Percentiles rank a stretch among this genome's conserved stretches.
phyloP scores from a whole-genome alignment of 2,329 filamentous ascomycete genomes.

The Corinectria fuckeliana region DNA sequence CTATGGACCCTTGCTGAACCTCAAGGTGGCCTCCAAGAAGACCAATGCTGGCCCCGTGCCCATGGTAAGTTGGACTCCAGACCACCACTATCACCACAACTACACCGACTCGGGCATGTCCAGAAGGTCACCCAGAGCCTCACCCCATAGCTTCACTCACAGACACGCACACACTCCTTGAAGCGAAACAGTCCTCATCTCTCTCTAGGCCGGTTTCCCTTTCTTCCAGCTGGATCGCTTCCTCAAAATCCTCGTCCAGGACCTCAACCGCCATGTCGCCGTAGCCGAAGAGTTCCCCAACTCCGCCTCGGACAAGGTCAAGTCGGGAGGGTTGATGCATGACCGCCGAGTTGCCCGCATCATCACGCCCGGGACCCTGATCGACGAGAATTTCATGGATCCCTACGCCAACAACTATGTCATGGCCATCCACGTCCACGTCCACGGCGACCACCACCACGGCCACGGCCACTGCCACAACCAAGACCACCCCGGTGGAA shows the following conservation, averaged over 20 bases:
- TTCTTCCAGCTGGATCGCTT: conserved; percentile 92
- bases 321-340: conserved; percentile 80
- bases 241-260: conserved; percentile 90
- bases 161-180: background rate
- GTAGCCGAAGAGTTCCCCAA: conserved; percentile 93
- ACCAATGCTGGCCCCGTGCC: conserved; percentile 80
- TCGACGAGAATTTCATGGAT: conserved; percentile 97
- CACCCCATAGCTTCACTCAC: background rate
- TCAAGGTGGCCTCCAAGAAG: conserved; percentile 85
- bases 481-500: background rate
- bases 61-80: conserved; percentile 67
- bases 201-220: conserved; percentile 81
- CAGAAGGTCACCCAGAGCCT: background rate
- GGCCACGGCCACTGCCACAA: conserved; percentile 67
- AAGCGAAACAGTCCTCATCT: conserved; percentile 15
- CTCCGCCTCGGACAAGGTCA: conserved; percentile 70
- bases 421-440: conserved; percentile 73
- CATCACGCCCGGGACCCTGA: conserved; percentile 91
- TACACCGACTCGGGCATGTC: conserved; percentile 7
- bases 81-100: conserved; percentile 23
- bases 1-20: conserved; percentile 81
- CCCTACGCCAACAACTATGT: conserved; percentile 93
- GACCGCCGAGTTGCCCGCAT: conserved; percentile 85
- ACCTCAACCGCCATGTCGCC: conserved; percentile 88
- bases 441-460: conserved; percentile 55